These are phyloP conservation scores for Camellia japonica DNA, from an alignment of 148 eudicot species.

Conservation along the genomic window DNA sequence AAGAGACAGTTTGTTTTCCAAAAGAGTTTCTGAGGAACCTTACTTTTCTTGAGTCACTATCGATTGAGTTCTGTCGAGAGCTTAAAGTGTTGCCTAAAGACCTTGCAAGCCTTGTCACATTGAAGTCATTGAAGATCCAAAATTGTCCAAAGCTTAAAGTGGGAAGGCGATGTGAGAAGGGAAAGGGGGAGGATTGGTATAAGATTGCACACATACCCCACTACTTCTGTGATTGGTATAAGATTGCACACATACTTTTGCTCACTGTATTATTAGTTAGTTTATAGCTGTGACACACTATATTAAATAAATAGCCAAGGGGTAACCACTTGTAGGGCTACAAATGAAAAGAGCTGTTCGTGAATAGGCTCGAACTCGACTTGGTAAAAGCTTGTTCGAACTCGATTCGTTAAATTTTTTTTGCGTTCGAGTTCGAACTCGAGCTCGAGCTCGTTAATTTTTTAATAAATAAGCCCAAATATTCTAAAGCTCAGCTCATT, in stretches of 20 bases:
- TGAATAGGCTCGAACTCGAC: too few relatives aligned
- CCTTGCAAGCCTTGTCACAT: background rate
- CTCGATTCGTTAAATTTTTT: too few relatives aligned
- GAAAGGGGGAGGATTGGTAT: constrained; percentile 1
- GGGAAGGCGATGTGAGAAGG: constrained; percentile 4
- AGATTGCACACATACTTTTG: background rate
- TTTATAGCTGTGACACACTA: too few relatives aligned
- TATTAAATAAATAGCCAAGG: too few relatives aligned
- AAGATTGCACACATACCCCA: constrained; percentile 8
- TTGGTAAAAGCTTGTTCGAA: too few relatives aligned
- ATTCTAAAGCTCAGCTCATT: too few relatives aligned
- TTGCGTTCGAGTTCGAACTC: too few relatives aligned
- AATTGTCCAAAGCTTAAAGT: background rate
- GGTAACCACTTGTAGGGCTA: too few relatives aligned
- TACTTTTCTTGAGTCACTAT: background rate
- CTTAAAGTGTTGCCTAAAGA: background rate
- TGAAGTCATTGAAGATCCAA: background rate
- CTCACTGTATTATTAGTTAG: too few relatives aligned
- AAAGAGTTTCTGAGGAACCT: background rate
- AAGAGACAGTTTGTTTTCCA: background rate
- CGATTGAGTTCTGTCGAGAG: background rate
- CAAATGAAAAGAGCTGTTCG: too few relatives aligned
- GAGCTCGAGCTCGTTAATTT: too few relatives aligned
- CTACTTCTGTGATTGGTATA: constrained; percentile 15
- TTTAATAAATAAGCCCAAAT: too few relatives aligned